phyloP scores from a whole-genome alignment of 306 rosid species.

The Cucumis sativus region DNA sequence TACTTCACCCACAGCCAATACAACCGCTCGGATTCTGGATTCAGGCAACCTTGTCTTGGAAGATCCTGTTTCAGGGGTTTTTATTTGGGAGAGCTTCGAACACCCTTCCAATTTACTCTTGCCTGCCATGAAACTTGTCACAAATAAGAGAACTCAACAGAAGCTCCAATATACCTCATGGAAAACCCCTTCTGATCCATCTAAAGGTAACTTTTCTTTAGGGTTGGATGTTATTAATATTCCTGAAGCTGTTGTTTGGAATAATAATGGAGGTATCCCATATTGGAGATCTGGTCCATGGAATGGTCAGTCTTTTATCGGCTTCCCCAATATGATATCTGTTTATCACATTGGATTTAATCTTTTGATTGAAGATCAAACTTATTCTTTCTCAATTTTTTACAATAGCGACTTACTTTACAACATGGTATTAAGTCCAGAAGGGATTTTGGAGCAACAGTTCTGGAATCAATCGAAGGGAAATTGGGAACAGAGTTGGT shows the following conservation, averaged over 20 bases:
- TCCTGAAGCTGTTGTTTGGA: slow-evolving; percentile 20
- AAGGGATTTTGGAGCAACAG: neutral
- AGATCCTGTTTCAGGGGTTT: neutral
- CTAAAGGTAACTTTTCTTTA: slow-evolving; percentile 14
- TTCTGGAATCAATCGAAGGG: neutral
- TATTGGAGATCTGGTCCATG: slow-evolving; percentile 39
- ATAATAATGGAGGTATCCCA: neutral
- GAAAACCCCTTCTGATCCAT: slow-evolving; percentile 21
- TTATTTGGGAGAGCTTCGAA: slow-evolving; percentile 30
- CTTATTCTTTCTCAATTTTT: neutral
- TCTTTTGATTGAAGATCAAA: neutral
- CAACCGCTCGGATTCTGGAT: slow-evolving; percentile 12
- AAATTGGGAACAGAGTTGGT: neutral
- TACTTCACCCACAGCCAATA: slow-evolving; percentile 8
- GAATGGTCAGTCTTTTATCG: slow-evolving; percentile 28
- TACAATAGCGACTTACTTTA: neutral
- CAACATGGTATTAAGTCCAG: neutral
- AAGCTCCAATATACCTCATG: slow-evolving; percentile 1
- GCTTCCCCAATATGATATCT: slow-evolving; percentile 16
- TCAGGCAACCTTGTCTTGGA: slow-evolving; percentile 25
- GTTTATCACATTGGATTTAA: neutral
- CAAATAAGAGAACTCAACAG: neutral
- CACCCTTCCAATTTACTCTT: slow-evolving; percentile 12
- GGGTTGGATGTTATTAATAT: neutral
- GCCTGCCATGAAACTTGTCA: slow-evolving; percentile 3